Conservation (phyloP, 106 monocot genomes). For the Apostasia shenzhenica region DNA sequence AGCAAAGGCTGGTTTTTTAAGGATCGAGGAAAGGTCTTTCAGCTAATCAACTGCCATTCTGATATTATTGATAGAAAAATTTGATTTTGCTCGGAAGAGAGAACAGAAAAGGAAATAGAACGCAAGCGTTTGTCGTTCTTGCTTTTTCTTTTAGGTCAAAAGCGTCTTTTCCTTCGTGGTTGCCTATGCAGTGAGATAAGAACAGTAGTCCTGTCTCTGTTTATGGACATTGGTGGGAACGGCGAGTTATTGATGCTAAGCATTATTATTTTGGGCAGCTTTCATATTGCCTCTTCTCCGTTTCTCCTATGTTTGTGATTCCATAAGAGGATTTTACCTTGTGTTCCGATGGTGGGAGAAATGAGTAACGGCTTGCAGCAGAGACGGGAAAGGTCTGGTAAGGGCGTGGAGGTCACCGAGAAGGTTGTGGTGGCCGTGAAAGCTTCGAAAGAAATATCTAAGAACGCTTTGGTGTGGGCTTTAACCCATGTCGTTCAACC, state of each 20-base stretch:
- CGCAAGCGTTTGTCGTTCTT: background rate
- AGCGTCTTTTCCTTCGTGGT: constrained; percentile 4
- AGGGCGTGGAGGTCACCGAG: constrained; percentile 29
- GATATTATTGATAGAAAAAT: constrained; percentile 5
- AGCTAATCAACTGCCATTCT: background rate
- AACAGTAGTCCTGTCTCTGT: constrained; percentile 5
- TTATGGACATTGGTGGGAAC: background rate
- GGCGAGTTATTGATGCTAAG: background rate
- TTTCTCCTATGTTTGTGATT: background rate
- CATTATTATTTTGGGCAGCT: background rate
- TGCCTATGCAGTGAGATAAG: constrained; percentile 2
- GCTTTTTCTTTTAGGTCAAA: background rate
- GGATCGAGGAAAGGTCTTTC: constrained; percentile 5
- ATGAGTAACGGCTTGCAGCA: constrained; percentile 18
- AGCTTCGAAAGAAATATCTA: constrained; percentile 79
- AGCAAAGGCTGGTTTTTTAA: constrained; percentile 1
- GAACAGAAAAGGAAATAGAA: background rate
- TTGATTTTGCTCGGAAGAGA: background rate
- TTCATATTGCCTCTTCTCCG: background rate
- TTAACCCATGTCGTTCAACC: constrained; percentile 82
- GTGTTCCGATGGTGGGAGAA: background rate
- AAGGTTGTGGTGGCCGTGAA: constrained; percentile 77
- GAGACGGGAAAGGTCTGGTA: constrained; percentile 29
- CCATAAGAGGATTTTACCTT: background rate
- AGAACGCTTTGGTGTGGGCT: constrained; percentile 72